A percentile compares a stretch with the other conserved stretches of the same genome.
Evolutionary conservation across 2,329 filamentous ascomycete species (phyloP).

Genomic region (Fusarium vanettenii): DNA sequence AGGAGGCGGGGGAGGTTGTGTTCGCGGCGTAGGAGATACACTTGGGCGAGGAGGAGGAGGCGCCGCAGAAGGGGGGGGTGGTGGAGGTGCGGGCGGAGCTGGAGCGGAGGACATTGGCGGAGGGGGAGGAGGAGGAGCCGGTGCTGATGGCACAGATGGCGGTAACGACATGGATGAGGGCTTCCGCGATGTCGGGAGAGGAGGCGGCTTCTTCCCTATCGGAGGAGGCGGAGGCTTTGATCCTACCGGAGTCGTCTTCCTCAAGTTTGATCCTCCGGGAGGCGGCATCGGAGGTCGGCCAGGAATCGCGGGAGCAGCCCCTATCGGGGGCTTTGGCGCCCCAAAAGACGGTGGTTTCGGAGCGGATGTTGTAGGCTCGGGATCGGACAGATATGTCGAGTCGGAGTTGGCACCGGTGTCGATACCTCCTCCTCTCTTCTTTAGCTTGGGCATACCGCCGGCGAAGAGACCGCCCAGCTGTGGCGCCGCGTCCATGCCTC

Average conservation of each 20-base stretch:
- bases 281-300: slow-evolving; percentile 51
- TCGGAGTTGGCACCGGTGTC: slow-evolving; percentile 71
- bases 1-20: slow-evolving; percentile 48
- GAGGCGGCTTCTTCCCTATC: slow-evolving; percentile 79
- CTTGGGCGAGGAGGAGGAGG: slow-evolving; percentile 54
- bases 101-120: slow-evolving; percentile 54
- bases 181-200: slow-evolving; percentile 70
- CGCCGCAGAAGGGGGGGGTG: slow-evolving; percentile 51
- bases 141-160: slow-evolving; percentile 51
- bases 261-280: slow-evolving; percentile 63
- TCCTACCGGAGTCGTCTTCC: slow-evolving; percentile 63
- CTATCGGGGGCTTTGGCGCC: slow-evolving; percentile 63
- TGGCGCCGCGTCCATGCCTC: slow-evolving; percentile 71
- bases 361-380: slow-evolving; percentile 58
- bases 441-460: slow-evolving; percentile 94
- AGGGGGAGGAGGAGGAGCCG: slow-evolving; percentile 53
- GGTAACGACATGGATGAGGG: slow-evolving; percentile 57
- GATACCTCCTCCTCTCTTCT: slow-evolving; percentile 84
- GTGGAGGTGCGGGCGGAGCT: slow-evolving; percentile 55
- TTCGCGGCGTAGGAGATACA: slow-evolving; percentile 48
- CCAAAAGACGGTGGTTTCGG: slow-evolving; percentile 68
- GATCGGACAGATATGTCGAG: slow-evolving; percentile 83
- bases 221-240: slow-evolving; percentile 78
- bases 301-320: slow-evolving; percentile 32
- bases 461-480: slow-evolving; percentile 91